Evolutionary conservation across 345 rosid genomes (phyloP), one percentile per base, ranked within the genome.

Genomic region (Stellera chamaejasme): DNA sequence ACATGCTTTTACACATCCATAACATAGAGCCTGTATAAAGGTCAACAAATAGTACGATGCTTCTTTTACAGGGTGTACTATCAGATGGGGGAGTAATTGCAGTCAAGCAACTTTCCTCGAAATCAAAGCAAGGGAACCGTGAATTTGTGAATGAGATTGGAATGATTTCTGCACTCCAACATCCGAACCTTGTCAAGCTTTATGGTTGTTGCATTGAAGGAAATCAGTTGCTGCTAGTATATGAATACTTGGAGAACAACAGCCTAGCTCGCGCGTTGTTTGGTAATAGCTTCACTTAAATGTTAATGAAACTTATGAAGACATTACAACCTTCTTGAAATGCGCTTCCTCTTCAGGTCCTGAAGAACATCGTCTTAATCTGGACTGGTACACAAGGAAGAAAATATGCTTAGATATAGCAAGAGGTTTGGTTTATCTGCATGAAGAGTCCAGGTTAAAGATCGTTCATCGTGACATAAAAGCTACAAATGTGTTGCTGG

Each of bases 381-480:
- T 84, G 75, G 76, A 81, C 27, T 81, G 91, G 87, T 32, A 66
- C 42, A 75, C 81, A 25, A 84, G 87, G 59, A 79, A 61, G 62
- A 77, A 64, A 65, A 79, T 84, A 58, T 51, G 79, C 57, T 13
- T 71, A 47, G 82, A 71, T 2, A 79, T 84, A 27, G 91, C 87
- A 3, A 71, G 32, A 61, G 91, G 91, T 32, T 69, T 84, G 23
- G 76, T 76, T 47, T 76, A 75, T 58, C 86, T 81, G 55, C 91
- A 84, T 2, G 91, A 81, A 67, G 91, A 84, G 70, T 84, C 91
- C 1, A 75, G 83, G 59, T 66, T 84, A 52, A 84, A 84, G 68
- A 84, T 84, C 60, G 87, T 84, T 51, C 90, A 84, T 65, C 73
- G 90, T 61, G 90, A 84, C 59, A 84, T 81, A 10, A 84, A 84